Conservation (phyloP, 768 basidiomycete genomes). For the Calocybe gangraenosa region DNA sequence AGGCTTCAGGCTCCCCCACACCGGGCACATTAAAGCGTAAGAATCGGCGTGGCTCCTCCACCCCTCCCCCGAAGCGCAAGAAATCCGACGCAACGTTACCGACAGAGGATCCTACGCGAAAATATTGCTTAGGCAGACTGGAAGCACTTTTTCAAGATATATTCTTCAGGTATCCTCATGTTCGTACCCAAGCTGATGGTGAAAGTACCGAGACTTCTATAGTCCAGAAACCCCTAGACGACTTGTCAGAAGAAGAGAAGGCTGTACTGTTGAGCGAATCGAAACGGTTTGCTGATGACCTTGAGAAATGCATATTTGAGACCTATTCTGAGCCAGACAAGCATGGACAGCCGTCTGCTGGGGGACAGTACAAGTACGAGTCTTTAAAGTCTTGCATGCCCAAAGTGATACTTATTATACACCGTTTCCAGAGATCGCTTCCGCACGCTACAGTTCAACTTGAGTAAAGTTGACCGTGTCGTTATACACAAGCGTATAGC, state of each 20-base stretch:
- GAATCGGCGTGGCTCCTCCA: slow-evolving; percentile 27
- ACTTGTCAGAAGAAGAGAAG: slow-evolving; percentile 59
- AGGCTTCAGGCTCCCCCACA: slow-evolving; percentile 23
- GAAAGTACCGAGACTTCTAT: slow-evolving; percentile 21
- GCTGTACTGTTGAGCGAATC: slow-evolving; percentile 51
- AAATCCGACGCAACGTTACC: slow-evolving; percentile 33
- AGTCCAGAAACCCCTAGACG: slow-evolving; percentile 43
- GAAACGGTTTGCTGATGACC: slow-evolving; percentile 59
- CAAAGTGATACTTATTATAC: slow-evolving; percentile 10
- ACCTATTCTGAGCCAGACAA: slow-evolving; percentile 78
- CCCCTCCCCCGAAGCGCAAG: slow-evolving; percentile 46
- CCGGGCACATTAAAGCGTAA: slow-evolving; percentile 52
- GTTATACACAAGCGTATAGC: slow-evolving; percentile 78
- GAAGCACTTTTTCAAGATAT: slow-evolving; percentile 68
- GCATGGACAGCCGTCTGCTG: slow-evolving; percentile 55
- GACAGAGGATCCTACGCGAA: slow-evolving; percentile 68
- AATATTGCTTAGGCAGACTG: slow-evolving; percentile 76
- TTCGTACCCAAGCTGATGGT: slow-evolving; percentile 22
- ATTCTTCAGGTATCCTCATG: slow-evolving; percentile 66
- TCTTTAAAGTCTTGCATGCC: background rate
- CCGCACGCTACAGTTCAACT: slow-evolving; percentile 85
- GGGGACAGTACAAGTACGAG: slow-evolving; percentile 73
- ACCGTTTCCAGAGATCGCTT: slow-evolving; percentile 69
- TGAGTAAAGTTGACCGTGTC: slow-evolving; percentile 78
- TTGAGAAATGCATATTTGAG: slow-evolving; percentile 76